Evolutionary conservation across 306 rosid genomes (phyloP).

Genomic region (Fragaria vesca): DNA sequence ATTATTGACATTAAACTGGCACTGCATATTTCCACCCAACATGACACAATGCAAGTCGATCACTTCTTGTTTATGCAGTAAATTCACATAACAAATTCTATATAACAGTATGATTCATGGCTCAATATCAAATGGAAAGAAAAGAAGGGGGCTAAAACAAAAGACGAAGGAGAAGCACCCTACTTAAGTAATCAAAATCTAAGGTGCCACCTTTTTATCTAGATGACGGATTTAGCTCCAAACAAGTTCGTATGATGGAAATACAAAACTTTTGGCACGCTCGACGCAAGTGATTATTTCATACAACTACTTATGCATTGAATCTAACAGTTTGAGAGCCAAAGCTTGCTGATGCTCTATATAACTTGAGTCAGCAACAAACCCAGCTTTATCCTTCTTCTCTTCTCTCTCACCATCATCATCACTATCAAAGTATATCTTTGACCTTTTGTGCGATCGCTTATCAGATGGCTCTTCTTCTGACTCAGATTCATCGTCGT

Average conservation of each 20-base stretch:
- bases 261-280: neutral
- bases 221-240: neutral
- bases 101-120: neutral
- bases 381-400: conserved; percentile 16
- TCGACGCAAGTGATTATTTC: neutral
- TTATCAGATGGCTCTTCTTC: conserved; percentile 37
- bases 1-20: too few species aligned
- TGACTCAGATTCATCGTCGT: conserved; percentile 47
- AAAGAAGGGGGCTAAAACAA: neutral
- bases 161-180: neutral
- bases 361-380: conserved; percentile 30
- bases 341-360: conserved; percentile 72
- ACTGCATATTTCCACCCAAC: too few species aligned
- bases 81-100: neutral
- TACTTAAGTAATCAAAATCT: neutral
- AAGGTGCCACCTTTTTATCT: neutral
- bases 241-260: neutral
- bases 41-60: too few species aligned
- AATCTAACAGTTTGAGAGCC: conserved; percentile 67
- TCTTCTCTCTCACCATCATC: conserved; percentile 49
- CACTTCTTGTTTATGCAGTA: neutral
- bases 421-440: conserved; percentile 56
- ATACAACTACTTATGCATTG: conserved; percentile 51
- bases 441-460: conserved; percentile 47
- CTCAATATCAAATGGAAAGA: neutral